Conservation (phyloP, 495 filamentous ascomycete genomes). For the Friedmanniomyces simplex region DNA sequence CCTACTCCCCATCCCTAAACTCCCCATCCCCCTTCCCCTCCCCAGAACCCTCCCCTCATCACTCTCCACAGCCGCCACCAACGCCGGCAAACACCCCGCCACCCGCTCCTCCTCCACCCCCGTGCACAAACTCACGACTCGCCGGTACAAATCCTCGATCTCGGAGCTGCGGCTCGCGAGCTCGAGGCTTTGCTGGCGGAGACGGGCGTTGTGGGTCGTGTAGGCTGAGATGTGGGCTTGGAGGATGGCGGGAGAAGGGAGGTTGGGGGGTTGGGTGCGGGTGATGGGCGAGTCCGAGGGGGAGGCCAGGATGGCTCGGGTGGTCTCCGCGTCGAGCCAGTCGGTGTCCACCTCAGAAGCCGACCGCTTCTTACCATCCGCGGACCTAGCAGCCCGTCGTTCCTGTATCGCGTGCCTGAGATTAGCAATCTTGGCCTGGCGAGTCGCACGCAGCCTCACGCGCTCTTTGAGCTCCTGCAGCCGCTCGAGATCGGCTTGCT, state of each 20-base stretch:
- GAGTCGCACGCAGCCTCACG: slow-evolving; percentile 46
- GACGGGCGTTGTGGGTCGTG: slow-evolving; percentile 33
- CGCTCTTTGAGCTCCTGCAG: slow-evolving; percentile 55
- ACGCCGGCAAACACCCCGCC: slow-evolving; percentile 49
- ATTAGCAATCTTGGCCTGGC: slow-evolving; percentile 52
- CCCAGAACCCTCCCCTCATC: slow-evolving; percentile 53
- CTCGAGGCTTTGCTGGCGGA: slow-evolving; percentile 37
- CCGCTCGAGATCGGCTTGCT: slow-evolving; percentile 62
- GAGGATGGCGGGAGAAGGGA: slow-evolving; percentile 27
- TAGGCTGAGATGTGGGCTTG: slow-evolving; percentile 39
- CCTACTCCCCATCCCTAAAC: too few species aligned
- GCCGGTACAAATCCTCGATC: slow-evolving; percentile 57
- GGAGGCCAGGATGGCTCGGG: slow-evolving; percentile 29
- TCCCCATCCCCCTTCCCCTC: slow-evolving; percentile 44
- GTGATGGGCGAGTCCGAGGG: neutral
- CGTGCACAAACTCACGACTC: slow-evolving; percentile 60
- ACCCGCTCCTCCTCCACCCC: slow-evolving; percentile 51
- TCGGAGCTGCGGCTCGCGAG: slow-evolving; percentile 54
- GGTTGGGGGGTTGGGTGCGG: slow-evolving; percentile 10
- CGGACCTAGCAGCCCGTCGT: slow-evolving; percentile 25
- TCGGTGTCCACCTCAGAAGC: slow-evolving; percentile 24
- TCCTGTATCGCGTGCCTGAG: slow-evolving; percentile 45
- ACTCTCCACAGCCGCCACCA: slow-evolving; percentile 62
- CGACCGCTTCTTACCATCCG: neutral
- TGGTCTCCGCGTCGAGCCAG: slow-evolving; percentile 40